Evolutionary conservation across 2,329 filamentous ascomycete genomes (phyloP).

Genomic region (Neofusicoccum umdonicola): DNA sequence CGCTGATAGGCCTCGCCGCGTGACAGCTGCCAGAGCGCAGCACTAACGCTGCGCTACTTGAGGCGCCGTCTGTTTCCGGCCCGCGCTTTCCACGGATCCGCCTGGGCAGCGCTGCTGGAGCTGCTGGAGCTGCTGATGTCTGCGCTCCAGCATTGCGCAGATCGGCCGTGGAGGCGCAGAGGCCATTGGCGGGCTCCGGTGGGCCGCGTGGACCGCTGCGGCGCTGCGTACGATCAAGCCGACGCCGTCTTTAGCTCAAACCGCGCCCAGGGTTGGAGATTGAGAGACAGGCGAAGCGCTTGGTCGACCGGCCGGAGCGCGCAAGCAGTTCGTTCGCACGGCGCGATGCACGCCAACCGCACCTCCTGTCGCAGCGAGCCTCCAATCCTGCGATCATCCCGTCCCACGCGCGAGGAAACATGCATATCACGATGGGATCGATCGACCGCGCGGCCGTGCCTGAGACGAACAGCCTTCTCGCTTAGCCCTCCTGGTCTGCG

Average conservation of each 20-base stretch:
- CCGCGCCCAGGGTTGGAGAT: neutral
- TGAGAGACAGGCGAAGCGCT: neutral
- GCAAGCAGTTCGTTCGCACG: neutral
- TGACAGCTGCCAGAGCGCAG: neutral
- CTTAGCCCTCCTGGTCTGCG: neutral
- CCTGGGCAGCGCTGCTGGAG: neutral
- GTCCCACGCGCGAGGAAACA: neutral
- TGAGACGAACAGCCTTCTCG: neutral
- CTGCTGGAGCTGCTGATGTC: neutral
- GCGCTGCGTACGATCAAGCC: neutral
- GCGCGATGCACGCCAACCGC: neutral
- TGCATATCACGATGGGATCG: neutral
- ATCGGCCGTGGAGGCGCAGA: neutral
- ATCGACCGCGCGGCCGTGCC: neutral
- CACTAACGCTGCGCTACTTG: neutral
- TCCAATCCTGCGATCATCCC: neutral
- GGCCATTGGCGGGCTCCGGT: neutral
- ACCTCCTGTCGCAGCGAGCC: neutral
- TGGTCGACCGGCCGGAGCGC: neutral
- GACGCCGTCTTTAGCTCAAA: neutral
- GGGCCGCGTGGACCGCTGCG: neutral
- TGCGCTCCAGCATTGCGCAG: neutral
- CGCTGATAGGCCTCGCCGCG: neutral
- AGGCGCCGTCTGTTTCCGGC: neutral
- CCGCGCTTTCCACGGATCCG: neutral